phyloP scores from a whole-genome alignment of 169 alveolate species.

The Plasmodium sp. region DNA sequence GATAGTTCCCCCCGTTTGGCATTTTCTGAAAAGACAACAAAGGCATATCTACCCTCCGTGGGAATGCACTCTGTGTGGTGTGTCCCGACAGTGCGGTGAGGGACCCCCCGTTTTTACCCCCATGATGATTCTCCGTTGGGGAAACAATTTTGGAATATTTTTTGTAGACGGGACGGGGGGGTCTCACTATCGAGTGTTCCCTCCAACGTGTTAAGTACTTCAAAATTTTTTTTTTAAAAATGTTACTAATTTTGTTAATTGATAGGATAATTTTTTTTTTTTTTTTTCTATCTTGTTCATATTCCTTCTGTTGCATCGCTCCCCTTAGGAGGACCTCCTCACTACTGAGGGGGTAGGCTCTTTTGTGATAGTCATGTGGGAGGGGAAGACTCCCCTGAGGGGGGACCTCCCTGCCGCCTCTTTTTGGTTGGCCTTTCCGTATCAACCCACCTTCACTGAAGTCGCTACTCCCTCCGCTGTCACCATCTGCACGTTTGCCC shows the following conservation, averaged over 20 bases:
- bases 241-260: neutral
- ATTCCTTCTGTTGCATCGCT: neutral
- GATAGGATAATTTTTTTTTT: constrained; percentile 25
- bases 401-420: neutral
- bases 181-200: neutral
- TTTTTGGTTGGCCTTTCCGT: neutral
- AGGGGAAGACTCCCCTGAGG: neutral
- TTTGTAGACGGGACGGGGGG: constrained; percentile 11
- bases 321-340: neutral
- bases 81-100: neutral
- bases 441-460: neutral
- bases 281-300: neutral
- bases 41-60: neutral
- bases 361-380: neutral
- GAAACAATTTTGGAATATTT: constrained; percentile 12
- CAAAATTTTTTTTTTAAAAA: neutral
- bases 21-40: neutral
- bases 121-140: neutral
- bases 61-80: neutral
- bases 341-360: neutral
- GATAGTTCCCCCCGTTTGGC: neutral
- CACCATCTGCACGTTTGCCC: neutral
- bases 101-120: neutral
- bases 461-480: neutral
- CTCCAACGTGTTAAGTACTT: neutral